phyloP scores from a whole-genome alignment of 768 basidiomycete genomes.

The Tylopilus subfusipes region DNA sequence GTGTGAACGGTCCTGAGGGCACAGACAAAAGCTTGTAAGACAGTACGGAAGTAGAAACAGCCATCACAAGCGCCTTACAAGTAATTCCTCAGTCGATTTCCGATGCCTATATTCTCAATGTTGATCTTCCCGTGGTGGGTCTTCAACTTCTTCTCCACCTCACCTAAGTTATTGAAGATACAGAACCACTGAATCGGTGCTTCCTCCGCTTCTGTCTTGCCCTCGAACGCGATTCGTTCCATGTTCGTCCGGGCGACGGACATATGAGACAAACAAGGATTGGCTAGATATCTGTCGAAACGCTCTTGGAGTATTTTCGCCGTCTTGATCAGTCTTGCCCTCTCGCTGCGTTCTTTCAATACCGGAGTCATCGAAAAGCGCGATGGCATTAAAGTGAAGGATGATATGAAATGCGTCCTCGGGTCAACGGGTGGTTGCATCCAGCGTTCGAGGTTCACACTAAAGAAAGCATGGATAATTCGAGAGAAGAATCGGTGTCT shows the following conservation, averaged over 20 bases:
- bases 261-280: slow-evolving; percentile 18
- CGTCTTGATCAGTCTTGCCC: slow-evolving; percentile 10
- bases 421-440: slow-evolving; percentile 18
- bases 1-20: slow-evolving; percentile 9
- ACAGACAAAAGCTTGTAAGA: neutral
- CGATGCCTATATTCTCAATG: slow-evolving; percentile 4
- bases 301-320: slow-evolving; percentile 10
- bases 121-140: slow-evolving; percentile 2
- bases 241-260: neutral
- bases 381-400: slow-evolving; percentile 10
- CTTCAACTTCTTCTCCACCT: slow-evolving; percentile 11
- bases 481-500: neutral
- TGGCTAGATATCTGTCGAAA: slow-evolving; percentile 6
- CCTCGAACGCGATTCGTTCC: too few relatives aligned
- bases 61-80: slow-evolving; percentile 2
- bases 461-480: neutral
- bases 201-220: neutral
- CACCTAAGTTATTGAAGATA: slow-evolving; percentile 14
- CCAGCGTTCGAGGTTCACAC: slow-evolving; percentile 18
- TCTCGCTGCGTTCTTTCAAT: slow-evolving; percentile 9
- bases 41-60: too few relatives aligned
- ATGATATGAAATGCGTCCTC: slow-evolving; percentile 17
- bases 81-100: slow-evolving; percentile 4
- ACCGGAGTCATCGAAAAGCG: slow-evolving; percentile 16
- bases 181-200: neutral